These are phyloP conservation scores for Macaranga tanarius DNA, from an alignment of 441 rosid genomes.

Conservation along the genomic window DNA sequence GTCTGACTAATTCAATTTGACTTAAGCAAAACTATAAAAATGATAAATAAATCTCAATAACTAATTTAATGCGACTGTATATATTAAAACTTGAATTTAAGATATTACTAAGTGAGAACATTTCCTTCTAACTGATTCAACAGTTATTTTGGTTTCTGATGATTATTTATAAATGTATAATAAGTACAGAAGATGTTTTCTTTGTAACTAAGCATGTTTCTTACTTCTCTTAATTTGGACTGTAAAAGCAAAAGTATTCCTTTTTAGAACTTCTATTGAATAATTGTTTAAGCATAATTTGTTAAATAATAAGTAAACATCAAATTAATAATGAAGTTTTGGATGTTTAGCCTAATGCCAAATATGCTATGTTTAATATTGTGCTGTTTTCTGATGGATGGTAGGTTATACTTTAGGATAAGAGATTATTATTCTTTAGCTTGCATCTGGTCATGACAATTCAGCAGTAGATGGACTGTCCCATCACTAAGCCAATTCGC, in stretches of 20 bases:
- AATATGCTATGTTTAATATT: not conserved
- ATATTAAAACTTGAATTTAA: no score
- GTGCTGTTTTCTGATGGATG: not conserved
- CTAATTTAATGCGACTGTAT: no score
- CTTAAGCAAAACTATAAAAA: no score
- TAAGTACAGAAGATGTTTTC: no score
- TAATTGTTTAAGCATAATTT: no score
- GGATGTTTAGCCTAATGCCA: slow-evolving; percentile 9
- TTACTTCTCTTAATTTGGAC: not conserved
- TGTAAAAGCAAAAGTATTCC: not conserved
- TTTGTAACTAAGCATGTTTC: not conserved
- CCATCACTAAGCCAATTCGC: not conserved
- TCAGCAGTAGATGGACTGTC: slow-evolving; percentile 8
- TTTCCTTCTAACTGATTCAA: no score
- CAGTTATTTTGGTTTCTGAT: no score
- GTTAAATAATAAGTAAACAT: not conserved
- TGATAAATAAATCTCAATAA: no score
- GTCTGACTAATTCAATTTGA: no score
- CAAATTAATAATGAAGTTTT: not conserved
- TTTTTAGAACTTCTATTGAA: no score
- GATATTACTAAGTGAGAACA: no score
- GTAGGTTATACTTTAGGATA: not conserved
- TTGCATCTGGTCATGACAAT: not conserved
- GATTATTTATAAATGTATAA: no score
- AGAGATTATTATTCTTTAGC: not conserved